Evolutionary conservation across 257 asterid species (phyloP).

Genomic region (Anisodus tanguticus): DNA sequence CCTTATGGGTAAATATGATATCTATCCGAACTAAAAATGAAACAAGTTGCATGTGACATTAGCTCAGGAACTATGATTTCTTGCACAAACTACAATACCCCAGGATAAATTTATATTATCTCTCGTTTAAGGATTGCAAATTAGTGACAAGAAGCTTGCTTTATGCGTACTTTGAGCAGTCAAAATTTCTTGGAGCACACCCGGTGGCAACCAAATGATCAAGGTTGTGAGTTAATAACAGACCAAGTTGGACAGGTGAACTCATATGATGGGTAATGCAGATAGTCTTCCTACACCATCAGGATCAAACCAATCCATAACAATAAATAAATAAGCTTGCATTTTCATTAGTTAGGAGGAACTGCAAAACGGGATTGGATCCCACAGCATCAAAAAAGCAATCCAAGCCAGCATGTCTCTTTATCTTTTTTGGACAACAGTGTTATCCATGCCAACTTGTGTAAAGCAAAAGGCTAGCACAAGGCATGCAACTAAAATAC

Average conservation of each 20-base stretch:
- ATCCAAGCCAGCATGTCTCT: slow-evolving; percentile 17
- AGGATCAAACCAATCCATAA: not conserved
- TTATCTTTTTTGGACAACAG: not conserved
- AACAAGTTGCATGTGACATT: not conserved
- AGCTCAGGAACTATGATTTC: not conserved
- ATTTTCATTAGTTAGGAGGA: not conserved
- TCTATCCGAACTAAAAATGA: not conserved
- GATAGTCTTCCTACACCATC: slow-evolving; percentile 2
- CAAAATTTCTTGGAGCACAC: not conserved
- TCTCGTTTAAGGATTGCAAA: not conserved
- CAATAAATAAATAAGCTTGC: not conserved
- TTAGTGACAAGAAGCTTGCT: slow-evolving; percentile 15
- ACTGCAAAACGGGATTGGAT: not conserved
- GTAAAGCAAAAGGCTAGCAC: not conserved
- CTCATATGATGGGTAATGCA: not conserved
- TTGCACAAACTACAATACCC: too few species aligned
- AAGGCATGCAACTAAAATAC: slow-evolving; percentile 12
- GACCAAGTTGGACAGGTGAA: not conserved
- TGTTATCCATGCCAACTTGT: not conserved
- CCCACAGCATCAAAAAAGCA: slow-evolving; percentile 10
- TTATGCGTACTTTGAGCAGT: not conserved
- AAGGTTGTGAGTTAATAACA: not conserved
- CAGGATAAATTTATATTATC: too few species aligned
- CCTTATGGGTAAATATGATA: not conserved
- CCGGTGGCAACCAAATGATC: slow-evolving; percentile 10